Conservation (phyloP, 2,329 filamentous ascomycete genomes). For the Rhynchosporium secalis region DNA sequence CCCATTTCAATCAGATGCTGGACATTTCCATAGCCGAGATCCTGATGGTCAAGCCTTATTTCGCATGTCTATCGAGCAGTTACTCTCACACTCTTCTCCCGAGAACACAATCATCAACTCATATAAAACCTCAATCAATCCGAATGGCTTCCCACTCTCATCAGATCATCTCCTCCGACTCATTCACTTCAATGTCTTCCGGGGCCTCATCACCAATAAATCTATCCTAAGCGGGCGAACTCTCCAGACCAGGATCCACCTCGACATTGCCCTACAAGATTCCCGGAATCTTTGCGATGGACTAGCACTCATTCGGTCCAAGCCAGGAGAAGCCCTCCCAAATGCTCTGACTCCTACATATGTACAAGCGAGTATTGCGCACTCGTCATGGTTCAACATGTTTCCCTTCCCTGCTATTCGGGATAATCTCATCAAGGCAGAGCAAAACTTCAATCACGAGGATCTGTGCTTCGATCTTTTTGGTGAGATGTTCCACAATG, state of each 20-base stretch:
- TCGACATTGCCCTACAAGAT: neutral
- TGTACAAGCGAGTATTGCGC: slow-evolving; percentile 25
- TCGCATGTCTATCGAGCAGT: neutral
- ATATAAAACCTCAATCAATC: neutral
- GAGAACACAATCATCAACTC: neutral
- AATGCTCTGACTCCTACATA: slow-evolving; percentile 24
- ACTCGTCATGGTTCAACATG: slow-evolving; percentile 31
- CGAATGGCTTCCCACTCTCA: slow-evolving; percentile 20
- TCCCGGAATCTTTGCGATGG: slow-evolving; percentile 23
- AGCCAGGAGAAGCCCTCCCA: slow-evolving; percentile 18
- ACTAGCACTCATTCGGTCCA: slow-evolving; percentile 19
- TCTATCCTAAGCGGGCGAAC: slow-evolving; percentile 19
- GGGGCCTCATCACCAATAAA: slow-evolving; percentile 30
- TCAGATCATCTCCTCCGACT: slow-evolving; percentile 34
- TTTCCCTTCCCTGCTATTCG: slow-evolving; percentile 29
- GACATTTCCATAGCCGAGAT: neutral
- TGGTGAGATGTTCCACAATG: slow-evolving; percentile 24
- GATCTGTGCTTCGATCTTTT: slow-evolving; percentile 30
- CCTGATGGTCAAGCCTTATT: neutral
- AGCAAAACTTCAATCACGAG: slow-evolving; percentile 26
- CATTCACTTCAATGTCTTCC: slow-evolving; percentile 32
- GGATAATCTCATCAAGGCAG: slow-evolving; percentile 29
- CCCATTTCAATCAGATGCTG: neutral
- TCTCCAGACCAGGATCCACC: neutral
- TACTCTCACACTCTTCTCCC: neutral